Percentiles rank a stretch among this genome's conserved stretches.
Conservation (phyloP, 257 asterid species). For the Apocynum venetum region DNA sequence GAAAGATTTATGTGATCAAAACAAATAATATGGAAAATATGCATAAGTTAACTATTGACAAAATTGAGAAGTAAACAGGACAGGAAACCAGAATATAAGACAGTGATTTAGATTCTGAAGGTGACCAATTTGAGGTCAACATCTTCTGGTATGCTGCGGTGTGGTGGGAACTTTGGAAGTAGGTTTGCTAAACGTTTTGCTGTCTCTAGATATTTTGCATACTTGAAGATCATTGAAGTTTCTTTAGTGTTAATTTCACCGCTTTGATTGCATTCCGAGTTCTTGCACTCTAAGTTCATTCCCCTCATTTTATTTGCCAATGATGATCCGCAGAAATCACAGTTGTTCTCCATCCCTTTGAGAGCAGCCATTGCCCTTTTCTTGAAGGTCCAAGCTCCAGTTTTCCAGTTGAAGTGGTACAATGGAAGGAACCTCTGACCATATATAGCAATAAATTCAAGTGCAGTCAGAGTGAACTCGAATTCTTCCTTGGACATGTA, state of each 20-base stretch:
- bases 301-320: slow-evolving; percentile 28
- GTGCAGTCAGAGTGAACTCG: slow-evolving; percentile 45
- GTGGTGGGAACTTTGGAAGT: slow-evolving; percentile 48
- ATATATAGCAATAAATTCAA: slow-evolving; percentile 51
- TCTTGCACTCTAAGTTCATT: slow-evolving; percentile 52
- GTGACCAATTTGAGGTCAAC: slow-evolving; percentile 35
- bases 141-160: slow-evolving; percentile 36
- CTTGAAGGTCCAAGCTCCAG: slow-evolving; percentile 47
- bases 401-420: too few relatives aligned
- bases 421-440: slow-evolving; percentile 41
- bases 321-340: not conserved
- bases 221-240: slow-evolving; percentile 13
- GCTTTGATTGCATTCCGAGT: not conserved
- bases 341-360: not conserved
- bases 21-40: too few relatives aligned
- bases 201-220: slow-evolving; percentile 38
- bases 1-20: too few relatives aligned
- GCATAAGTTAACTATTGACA: too few relatives aligned
- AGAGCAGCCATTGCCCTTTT: slow-evolving; percentile 7
- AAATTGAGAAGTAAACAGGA: too few relatives aligned
- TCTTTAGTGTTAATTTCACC: not conserved
- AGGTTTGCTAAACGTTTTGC: slow-evolving; percentile 40
- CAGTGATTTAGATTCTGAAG: slow-evolving; percentile 28
- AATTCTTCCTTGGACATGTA: slow-evolving; percentile 63
- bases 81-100: too few relatives aligned